Evolutionary conservation across 1,284 basidiomycete species (phyloP), one percentile per base, ranked within the genome.

Genomic region (Boletus sp.): DNA sequence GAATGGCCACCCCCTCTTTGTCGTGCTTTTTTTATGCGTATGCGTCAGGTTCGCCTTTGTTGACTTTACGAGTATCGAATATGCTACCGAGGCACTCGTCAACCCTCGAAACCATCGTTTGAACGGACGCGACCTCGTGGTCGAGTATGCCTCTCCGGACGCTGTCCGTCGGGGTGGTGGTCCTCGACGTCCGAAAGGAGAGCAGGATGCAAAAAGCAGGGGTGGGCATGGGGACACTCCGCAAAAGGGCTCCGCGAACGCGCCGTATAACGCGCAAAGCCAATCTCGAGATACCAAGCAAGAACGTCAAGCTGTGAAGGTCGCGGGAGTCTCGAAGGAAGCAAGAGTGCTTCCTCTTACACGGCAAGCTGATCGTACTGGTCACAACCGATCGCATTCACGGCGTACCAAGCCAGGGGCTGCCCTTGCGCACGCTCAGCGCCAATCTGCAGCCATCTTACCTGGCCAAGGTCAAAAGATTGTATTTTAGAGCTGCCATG

Each of bases 121-220:
- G 54, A 85, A 94, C 71, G 95, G 95, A 9, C 85, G 95, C 49
- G 86, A 89, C 62, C 84, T 99, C 52, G 86, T 90, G 5, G 84
- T 98, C n/a, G 92, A 98, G 77, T 96, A 89, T 68, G 94, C 93
- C 13, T 89, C 90, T 38, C 81, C 88, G 9, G 94, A 95, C 35
- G 94, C 94, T 7, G 91, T 95, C 27, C 85, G 90, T 30, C 83
- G 91, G 14, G 90, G 87, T 40, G 83, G 71, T 44, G 69, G 79
- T 44, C 65, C 74, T 48, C 66, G 65, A 59, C 59, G 64, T 56
- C 25, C 58, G 13, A 67, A 65, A 60, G 73, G 66, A 40, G 66
- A 67, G n/a, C 67, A 47, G 48, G 49, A 46, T 23, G 43, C 31
- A 49, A 63, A 67, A 50, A 31, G 25, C 10, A 58, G 37, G 8